phyloP scores from a whole-genome alignment of 2,329 filamentous ascomycete species.

The Pyricularia pennisetigena region DNA sequence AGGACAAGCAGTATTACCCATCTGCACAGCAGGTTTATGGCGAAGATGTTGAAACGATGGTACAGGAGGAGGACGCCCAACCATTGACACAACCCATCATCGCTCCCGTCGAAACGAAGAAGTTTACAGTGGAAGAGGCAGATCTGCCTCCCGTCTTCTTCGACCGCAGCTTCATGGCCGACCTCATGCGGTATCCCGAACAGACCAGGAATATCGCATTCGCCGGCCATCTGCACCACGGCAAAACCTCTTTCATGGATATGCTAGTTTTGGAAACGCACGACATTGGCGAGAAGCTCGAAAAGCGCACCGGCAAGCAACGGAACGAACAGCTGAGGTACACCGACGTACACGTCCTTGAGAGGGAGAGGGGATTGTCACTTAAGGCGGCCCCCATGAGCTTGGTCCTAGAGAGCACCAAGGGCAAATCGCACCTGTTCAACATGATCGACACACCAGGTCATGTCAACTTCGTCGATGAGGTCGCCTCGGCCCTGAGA shows the following conservation, averaged over 20 bases:
- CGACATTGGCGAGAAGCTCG: constrained; percentile 67
- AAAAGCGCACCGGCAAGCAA: constrained; percentile 71
- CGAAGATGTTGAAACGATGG: constrained; percentile 84
- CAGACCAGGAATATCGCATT: constrained; percentile 90
- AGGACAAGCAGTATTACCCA: constrained; percentile 99
- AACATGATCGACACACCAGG: constrained; percentile 95
- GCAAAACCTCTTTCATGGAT: constrained; percentile 97
- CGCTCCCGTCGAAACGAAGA: constrained; percentile 86
- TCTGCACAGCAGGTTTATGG: constrained; percentile 97
- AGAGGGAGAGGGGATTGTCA: constrained; percentile 82
- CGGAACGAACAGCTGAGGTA: constrained; percentile 88
- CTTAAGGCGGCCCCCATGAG: constrained; percentile 94
- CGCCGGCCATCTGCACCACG: constrained; percentile 89
- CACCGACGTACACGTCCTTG: constrained; percentile 83
- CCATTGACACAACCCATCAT: constrained; percentile 88
- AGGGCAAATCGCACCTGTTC: constrained; percentile 88
- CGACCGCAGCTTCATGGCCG: constrained; percentile 85
- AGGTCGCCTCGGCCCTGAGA: constrained; percentile 80
- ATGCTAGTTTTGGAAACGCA: constrained; percentile 97
- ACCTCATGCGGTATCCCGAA: constrained; percentile 91
- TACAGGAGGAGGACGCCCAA: constrained; percentile 95
- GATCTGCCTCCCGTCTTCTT: constrained; percentile 85
- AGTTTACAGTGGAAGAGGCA: constrained; percentile 87
- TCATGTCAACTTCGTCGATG: constrained; percentile 97
- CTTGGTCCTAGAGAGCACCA: constrained; percentile 75